Conservation (phyloP, 2,329 filamentous ascomycete species). For the Alternaria metachromatica region DNA sequence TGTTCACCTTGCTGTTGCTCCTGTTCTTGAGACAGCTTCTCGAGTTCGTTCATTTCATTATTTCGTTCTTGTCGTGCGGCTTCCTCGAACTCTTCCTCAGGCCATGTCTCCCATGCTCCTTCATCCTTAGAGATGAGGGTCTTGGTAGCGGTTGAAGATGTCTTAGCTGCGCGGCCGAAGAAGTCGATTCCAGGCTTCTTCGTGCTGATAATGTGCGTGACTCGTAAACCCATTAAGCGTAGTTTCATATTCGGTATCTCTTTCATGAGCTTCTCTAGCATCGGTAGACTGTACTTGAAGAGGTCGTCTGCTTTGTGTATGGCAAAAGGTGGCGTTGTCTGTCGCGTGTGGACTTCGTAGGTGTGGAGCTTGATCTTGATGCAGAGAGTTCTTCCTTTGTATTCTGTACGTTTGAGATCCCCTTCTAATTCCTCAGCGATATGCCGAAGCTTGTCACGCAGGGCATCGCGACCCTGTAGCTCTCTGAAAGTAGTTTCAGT, state of each 20-base stretch:
- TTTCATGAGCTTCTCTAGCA: constrained; percentile 82
- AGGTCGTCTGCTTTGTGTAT: constrained; percentile 79
- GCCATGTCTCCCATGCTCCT: constrained; percentile 70
- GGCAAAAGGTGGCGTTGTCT: constrained; percentile 75
- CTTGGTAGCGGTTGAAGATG: constrained; percentile 14
- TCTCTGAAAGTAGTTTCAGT: constrained; percentile 92
- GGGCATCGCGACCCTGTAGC: constrained; percentile 69
- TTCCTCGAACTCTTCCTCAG: constrained; percentile 70
- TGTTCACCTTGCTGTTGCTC: constrained; percentile 22
- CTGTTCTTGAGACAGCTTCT: constrained; percentile 67
- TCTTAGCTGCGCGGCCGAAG: constrained; percentile 64
- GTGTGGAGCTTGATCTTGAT: constrained; percentile 94
- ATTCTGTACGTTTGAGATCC: constrained; percentile 78
- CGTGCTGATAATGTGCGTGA: constrained; percentile 84
- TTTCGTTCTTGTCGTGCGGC: constrained; percentile 66
- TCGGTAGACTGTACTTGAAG: constrained; percentile 80
- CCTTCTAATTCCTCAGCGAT: constrained; percentile 87
- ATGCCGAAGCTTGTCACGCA: constrained; percentile 78
- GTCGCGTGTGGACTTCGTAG: constrained; percentile 87
- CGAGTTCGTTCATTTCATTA: constrained; percentile 67
- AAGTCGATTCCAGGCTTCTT: constrained; percentile 83
- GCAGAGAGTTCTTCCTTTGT: constrained; percentile 88
- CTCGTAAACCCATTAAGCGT: constrained; percentile 85
- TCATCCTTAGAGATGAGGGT: constrained; percentile 23
- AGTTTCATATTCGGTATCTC: constrained; percentile 81